Percentiles rank a stretch among this genome's conserved stretches.
Conservation (phyloP, 495 filamentous ascomycete species). For the Talaromyces stipitatus region DNA sequence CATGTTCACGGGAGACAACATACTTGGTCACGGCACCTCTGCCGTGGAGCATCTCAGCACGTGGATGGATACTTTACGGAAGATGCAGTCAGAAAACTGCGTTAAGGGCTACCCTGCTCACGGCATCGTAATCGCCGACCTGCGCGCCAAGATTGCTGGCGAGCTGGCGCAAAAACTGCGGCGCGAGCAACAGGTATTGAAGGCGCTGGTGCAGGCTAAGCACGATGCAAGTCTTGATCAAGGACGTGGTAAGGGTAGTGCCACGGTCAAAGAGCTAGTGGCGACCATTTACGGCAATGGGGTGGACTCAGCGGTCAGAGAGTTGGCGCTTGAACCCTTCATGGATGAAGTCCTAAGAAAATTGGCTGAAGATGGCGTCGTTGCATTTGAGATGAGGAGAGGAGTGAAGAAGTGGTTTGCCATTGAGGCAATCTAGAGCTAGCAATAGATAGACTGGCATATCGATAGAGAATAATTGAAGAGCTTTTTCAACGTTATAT, state of each 20-base stretch:
- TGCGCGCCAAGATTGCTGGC: slow-evolving; percentile 20
- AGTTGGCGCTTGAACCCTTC: slow-evolving; percentile 36
- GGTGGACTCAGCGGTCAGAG: slow-evolving; percentile 15
- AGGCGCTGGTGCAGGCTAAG: slow-evolving; percentile 12
- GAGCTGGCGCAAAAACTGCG: slow-evolving; percentile 24
- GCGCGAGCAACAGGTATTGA: slow-evolving; percentile 29
- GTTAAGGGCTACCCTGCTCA: slow-evolving; percentile 33
- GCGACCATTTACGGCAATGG: slow-evolving; percentile 25
- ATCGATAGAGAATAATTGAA: too few relatives aligned
- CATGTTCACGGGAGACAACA: slow-evolving; percentile 77
- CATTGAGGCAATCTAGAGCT: too few relatives aligned
- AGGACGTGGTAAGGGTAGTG: slow-evolving; percentile 12
- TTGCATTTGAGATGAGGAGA: slow-evolving; percentile 33
- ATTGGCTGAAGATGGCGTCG: slow-evolving; percentile 39
- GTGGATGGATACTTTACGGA: slow-evolving; percentile 27
- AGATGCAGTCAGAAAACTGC: slow-evolving; percentile 22
- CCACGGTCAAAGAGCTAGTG: slow-evolving; percentile 32
- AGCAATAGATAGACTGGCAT: too few relatives aligned
- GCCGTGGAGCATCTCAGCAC: slow-evolving; percentile 27
- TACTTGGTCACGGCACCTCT: slow-evolving; percentile 35
- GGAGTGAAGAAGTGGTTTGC: slow-evolving; percentile 38
- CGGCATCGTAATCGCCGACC: slow-evolving; percentile 25
- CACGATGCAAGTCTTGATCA: too few relatives aligned
- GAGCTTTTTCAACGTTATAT: too few relatives aligned
- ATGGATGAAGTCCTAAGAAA: slow-evolving; percentile 40